These are phyloP conservation scores for Primulina huaijiensis DNA, from an alignment of 257 asterid species.

Conservation along the genomic window DNA sequence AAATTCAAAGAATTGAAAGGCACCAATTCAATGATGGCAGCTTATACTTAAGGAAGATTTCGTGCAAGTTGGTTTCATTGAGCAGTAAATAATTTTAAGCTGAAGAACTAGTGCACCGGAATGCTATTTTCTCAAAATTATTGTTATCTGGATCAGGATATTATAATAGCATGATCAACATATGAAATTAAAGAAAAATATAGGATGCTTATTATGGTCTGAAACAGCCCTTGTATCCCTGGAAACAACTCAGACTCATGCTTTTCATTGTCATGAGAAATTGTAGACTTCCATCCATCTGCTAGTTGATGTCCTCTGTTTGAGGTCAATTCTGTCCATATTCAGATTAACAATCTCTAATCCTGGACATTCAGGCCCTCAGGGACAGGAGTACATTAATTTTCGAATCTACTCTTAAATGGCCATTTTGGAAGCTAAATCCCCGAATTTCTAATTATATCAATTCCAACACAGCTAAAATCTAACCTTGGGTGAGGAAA, in stretches of 20 bases:
- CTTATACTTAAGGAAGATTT: not conserved
- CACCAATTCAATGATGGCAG: not conserved
- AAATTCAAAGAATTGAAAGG: not conserved
- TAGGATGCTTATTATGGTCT: not conserved
- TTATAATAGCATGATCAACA: not conserved
- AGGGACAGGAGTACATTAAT: not conserved
- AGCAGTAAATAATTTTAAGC: conserved; percentile 1
- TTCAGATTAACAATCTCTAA: not conserved
- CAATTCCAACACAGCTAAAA: not conserved
- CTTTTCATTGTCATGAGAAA: conserved; percentile 1
- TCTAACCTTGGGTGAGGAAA: not conserved
- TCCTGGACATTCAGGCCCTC: not conserved
- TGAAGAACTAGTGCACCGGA: conserved; percentile 1
- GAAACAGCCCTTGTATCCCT: not conserved
- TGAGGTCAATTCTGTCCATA: conserved; percentile 4
- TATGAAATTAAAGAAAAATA: conserved; percentile 4
- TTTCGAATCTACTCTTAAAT: not conserved
- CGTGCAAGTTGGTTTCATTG: not conserved
- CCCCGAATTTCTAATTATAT: not conserved
- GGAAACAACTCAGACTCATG: not conserved
- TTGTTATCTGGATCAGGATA: not conserved
- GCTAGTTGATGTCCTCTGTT: conserved; percentile 1
- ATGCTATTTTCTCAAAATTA: not conserved
- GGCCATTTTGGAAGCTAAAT: not conserved
- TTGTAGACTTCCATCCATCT: conserved; percentile 8